Base-by-base conservation (phyloP, 805 yeast genomes). In the Candida lessepsii region DNA sequence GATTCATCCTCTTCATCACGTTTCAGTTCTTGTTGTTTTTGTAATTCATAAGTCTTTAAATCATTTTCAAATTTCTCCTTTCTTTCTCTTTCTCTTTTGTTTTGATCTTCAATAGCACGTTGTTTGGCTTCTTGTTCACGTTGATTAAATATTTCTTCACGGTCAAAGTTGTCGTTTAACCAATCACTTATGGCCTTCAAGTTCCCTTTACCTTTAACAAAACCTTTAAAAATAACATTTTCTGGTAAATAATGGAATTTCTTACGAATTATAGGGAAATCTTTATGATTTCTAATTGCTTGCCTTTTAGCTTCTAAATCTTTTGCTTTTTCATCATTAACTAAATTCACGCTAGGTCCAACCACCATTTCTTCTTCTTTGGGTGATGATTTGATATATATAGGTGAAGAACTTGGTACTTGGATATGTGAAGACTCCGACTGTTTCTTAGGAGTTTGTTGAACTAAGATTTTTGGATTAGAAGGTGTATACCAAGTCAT, bases 381-480 rank as follows among this genome's bases (percentile, higher is more conserved):
- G 25, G 69, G 67, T 4, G 67, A 56, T 14, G 63, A 47, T 19
- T 51, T 47, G 14, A 63, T 54, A 21, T 45, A 35, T 10, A 68
- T 60, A 11, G 75, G 75, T 18, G 71, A 64, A 23, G 70, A 62
- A 37, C 64, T 54, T 3, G 73, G 73, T 6, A 69, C 73, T 50
- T 69, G 73, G 15, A 69, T 49, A 38, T 58, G 54, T 6, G 45
- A 30, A 16, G 13, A 13, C 20, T 17, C 18, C 11, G 17, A 8
- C 28, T 40, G 32, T 14, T 35, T 41, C 42, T 49, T 50, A 4
- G 62, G 59, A 5, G 54, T 48, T 23, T 42, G 37, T 32, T 50
- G 52, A 17, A 44, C 53, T 25, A 46, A 42, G n/a, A 52, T 45
- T 14, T 51, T 42, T 7, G 55, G 47, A 29, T 39, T 39, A 9